Evolutionary conservation across 2,329 filamentous ascomycete species (phyloP).

Genomic region (Zymoseptoria brevis): DNA sequence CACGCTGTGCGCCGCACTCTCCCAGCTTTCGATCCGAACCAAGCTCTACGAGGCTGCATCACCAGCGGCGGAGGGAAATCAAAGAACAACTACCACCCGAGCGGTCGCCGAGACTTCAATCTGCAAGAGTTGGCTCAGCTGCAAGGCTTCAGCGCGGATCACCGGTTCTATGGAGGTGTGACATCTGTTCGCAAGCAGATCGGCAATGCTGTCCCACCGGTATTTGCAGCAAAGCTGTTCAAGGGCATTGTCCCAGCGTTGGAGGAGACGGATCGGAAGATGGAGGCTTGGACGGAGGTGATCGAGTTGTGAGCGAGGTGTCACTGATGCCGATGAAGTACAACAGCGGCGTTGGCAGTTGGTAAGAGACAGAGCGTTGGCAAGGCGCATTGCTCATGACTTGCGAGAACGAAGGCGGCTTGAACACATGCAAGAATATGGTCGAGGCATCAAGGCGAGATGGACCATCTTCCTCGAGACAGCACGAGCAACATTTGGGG

Average conservation of each 20-base stretch:
- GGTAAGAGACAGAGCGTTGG: no score
- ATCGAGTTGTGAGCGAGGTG: neutral
- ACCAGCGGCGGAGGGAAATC: constrained; percentile 50
- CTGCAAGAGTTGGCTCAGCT: constrained; percentile 59
- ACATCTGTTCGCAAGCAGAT: constrained; percentile 53
- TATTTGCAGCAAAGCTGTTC: constrained; percentile 11
- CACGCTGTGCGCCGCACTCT: neutral
- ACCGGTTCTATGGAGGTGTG: constrained; percentile 44
- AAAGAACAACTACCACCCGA: constrained; percentile 57
- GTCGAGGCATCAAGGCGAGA: no score
- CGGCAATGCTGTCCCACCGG: constrained; percentile 65
- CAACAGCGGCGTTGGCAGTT: no score
- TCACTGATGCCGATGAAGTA: no score
- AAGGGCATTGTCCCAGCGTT: constrained; percentile 7
- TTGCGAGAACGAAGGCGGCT: no score
- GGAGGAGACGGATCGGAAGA: constrained; percentile 8
- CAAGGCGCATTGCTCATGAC: no score
- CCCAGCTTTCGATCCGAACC: constrained; percentile 41
- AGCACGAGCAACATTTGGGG: no score
- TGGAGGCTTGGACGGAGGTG: constrained; percentile 1
- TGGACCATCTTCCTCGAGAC: no score
- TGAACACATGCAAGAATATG: no score
- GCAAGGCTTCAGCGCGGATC: constrained; percentile 59
- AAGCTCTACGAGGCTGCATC: constrained; percentile 49
- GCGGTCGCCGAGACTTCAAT: constrained; percentile 56